Base-by-base conservation (phyloP, 306 rosid genomes). In the Macrotyloma uniflorum region DNA sequence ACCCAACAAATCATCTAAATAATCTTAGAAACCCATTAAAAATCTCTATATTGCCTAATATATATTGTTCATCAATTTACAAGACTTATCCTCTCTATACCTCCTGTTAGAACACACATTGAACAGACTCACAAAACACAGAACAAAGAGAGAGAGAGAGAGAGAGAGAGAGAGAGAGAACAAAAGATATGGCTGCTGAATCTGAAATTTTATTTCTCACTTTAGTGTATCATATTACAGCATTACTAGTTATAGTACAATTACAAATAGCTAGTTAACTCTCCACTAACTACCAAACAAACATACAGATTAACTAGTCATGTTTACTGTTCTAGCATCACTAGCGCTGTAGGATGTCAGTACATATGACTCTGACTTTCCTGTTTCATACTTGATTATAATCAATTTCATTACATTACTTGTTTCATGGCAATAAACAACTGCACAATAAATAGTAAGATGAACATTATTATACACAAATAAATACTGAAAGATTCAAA, bases 381-480 rank as follows among this genome's bases (percentile, higher is more conserved):
- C 1, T 18, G 24, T 50, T 50, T 50, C 57, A 50, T 50, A 50
- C 5, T n/a, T 4, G 24, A 22, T 36, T 24, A 13, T 26, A 26
- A 57, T 28, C 20, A 8, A 64, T 65, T 43, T 45, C n/a, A 9
- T 46, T 40, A 19, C 50, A 12, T 6, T n/a, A 61, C 63, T 50
- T 20, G 16, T 76, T 68, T 75, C n/a, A 61, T 47, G 59, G 64
- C 50, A 68, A 51, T 63, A 59, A 57, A 40, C 23, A 40, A 70
- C 35, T 51, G 36, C 74, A 67, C 47, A 66, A 67, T 10, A 10
- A 64, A 63, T 15, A 55, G 19, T 42, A 35, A 53, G 45, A 33
- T 53, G 70, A 71, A 65, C 58, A 28, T 14, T 1, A 59, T 30
- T 69, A 64, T 36, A 58, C 28, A 70, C 47, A 30, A 57, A 72